Evolutionary conservation across 2,329 filamentous ascomycete genomes (phyloP).

Genomic region (Colletotrichum musae): DNA sequence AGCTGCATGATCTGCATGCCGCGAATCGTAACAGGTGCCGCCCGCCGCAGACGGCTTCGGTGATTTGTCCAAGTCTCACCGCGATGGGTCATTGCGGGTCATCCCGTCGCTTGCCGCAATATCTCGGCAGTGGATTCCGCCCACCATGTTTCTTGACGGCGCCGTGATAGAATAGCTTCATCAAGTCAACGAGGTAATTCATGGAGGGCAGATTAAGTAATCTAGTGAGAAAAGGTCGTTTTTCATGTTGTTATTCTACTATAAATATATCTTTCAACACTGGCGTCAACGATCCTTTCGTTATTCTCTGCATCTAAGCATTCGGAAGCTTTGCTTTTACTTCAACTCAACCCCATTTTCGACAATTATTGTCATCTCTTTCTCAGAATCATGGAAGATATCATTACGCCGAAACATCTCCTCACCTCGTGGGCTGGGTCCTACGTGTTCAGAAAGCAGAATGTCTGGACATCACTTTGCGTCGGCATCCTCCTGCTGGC

Average conservation of each 20-base stretch:
- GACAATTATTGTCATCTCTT: no score
- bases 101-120: background rate
- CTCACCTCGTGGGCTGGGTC: background rate
- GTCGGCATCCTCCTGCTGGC: constrained; percentile 14
- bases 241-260: no score
- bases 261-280: no score
- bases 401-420: background rate
- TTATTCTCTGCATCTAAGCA: no score
- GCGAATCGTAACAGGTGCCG: constrained; percentile 2
- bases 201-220: no score
- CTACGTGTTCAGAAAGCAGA: background rate
- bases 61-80: background rate
- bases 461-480: constrained; percentile 22
- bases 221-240: no score
- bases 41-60: no score
- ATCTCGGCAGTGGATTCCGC: background rate
- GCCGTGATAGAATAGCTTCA: background rate
- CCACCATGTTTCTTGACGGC: background rate
- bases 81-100: background rate
- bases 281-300: no score
- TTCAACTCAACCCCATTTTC: background rate
- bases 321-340: background rate
- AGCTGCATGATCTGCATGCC: constrained; percentile 26
- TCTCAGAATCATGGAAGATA: background rate
- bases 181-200: no score